Conservation (phyloP, 2,329 filamentous ascomycete species). For the Kalmusia sp. region DNA sequence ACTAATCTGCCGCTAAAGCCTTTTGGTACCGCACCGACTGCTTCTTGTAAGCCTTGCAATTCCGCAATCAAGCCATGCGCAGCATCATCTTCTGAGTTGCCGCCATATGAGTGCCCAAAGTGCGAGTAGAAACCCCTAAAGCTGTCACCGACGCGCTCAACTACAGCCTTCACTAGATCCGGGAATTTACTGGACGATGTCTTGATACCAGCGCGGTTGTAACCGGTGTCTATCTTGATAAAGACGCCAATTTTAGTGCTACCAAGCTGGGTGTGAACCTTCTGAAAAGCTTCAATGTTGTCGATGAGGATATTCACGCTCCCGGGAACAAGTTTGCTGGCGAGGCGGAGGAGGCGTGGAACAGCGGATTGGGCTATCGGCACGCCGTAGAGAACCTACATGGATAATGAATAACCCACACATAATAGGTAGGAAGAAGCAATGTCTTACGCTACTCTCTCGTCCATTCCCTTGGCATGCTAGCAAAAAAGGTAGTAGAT, state of each 20-base stretch:
- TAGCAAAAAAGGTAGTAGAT: constrained; percentile 65
- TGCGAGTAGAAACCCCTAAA: constrained; percentile 76
- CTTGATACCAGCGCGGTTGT: constrained; percentile 71
- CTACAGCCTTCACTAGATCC: constrained; percentile 57
- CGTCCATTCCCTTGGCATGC: constrained; percentile 64
- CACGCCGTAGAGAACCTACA: constrained; percentile 73
- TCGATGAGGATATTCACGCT: constrained; percentile 73
- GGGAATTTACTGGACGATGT: constrained; percentile 57
- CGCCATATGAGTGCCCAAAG: constrained; percentile 73
- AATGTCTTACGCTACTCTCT: constrained; percentile 66
- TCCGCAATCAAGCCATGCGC: constrained; percentile 67
- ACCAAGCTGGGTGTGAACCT: constrained; percentile 50
- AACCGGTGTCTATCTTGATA: constrained; percentile 78
- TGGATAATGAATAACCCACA: not conserved
- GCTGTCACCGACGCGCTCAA: constrained; percentile 30
- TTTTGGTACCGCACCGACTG: constrained; percentile 49
- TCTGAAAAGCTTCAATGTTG: constrained; percentile 59
- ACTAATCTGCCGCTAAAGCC: constrained; percentile 49
- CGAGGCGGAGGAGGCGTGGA: constrained; percentile 65
- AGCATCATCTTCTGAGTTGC: constrained; percentile 63
- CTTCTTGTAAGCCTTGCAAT: constrained; percentile 61
- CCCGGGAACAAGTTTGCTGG: constrained; percentile 58
- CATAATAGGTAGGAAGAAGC: not conserved
- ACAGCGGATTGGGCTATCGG: constrained; percentile 70
- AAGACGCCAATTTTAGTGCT: constrained; percentile 60